Percentiles rank a stretch among this genome's conserved stretches.
Evolutionary conservation across 371 early-diverging fungal genomes (phyloP).

Genomic region (Zychaea mexicana): DNA sequence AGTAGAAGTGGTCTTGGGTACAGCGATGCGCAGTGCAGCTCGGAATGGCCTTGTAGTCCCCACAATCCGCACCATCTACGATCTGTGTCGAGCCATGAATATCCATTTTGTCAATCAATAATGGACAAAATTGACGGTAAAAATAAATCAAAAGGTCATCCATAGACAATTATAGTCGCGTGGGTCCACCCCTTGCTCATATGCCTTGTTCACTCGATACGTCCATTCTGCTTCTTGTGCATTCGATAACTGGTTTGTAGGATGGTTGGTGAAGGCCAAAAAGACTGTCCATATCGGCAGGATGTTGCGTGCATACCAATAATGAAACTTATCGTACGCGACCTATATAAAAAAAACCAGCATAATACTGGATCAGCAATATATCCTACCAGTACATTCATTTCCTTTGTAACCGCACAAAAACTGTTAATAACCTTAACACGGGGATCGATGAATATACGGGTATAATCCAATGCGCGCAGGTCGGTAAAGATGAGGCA

Average conservation of each 20-base stretch:
- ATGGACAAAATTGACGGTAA: background rate
- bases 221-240: slow-evolving; percentile 15
- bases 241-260: background rate
- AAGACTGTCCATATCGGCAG: slow-evolving; percentile 15
- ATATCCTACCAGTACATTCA: background rate
- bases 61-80: slow-evolving; percentile 42
- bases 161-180: slow-evolving; percentile 8
- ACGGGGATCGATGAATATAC: slow-evolving; percentile 22
- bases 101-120: background rate
- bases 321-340: slow-evolving; percentile 27
- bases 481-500: slow-evolving; percentile 28
- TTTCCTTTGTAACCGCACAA: too few species aligned
- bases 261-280: slow-evolving; percentile 9
- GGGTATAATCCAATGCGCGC: slow-evolving; percentile 14
- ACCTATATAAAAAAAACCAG: slow-evolving; percentile 13
- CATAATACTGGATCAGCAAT: too few species aligned
- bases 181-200: slow-evolving; percentile 1
- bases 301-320: slow-evolving; percentile 24
- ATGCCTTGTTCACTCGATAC: slow-evolving; percentile 3
- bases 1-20: slow-evolving; percentile 64
- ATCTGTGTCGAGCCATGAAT: slow-evolving; percentile 10
- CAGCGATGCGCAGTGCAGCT: slow-evolving; percentile 58
- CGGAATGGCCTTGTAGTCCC: slow-evolving; percentile 41
- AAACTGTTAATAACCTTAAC: too few species aligned
- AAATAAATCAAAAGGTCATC: background rate